A percentile compares a stretch with the other conserved stretches of the same genome.
phyloP scores from a whole-genome alignment of 345 rosid genomes.

The Gossypium turneri region DNA sequence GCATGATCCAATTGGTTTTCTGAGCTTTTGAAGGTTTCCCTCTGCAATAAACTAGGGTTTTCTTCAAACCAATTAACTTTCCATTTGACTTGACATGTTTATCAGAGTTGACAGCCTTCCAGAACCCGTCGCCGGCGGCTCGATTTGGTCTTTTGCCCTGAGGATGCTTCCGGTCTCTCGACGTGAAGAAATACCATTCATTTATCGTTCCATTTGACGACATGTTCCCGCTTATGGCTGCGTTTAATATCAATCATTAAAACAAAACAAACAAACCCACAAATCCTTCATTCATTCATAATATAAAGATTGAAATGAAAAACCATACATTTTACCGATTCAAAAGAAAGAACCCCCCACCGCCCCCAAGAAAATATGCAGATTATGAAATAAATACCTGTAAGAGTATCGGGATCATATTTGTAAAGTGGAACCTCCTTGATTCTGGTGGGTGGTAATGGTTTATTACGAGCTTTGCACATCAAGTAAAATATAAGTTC shows the following conservation, averaged over 20 bases:
- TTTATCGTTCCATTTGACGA: neutral
- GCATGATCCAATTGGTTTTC: too few relatives aligned
- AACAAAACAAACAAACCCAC: neutral
- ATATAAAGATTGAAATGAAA: too few relatives aligned
- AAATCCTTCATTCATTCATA: too few relatives aligned
- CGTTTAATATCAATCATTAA: neutral
- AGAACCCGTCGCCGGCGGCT: neutral
- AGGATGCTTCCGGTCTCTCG: neutral
- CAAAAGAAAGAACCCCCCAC: too few relatives aligned
- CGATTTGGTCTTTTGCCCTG: neutral
- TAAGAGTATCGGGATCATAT: neutral
- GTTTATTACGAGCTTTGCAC: neutral
- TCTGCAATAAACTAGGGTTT: neutral
- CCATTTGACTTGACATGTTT: neutral
- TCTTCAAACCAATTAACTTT: neutral
- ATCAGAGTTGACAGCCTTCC: neutral
- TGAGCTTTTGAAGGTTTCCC: neutral
- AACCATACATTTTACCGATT: too few relatives aligned
- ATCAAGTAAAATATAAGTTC: neutral
- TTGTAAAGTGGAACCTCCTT: neutral
- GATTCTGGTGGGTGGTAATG: neutral
- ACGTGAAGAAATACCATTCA: slow-evolving; percentile 3
- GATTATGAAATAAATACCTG: neutral
- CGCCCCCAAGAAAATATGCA: too few relatives aligned
- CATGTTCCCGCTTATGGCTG: neutral